Percentiles rank a stretch among this genome's conserved stretches.
phyloP scores from a whole-genome alignment of 1,139 yeast species.

The Pneumocystis murina region DNA sequence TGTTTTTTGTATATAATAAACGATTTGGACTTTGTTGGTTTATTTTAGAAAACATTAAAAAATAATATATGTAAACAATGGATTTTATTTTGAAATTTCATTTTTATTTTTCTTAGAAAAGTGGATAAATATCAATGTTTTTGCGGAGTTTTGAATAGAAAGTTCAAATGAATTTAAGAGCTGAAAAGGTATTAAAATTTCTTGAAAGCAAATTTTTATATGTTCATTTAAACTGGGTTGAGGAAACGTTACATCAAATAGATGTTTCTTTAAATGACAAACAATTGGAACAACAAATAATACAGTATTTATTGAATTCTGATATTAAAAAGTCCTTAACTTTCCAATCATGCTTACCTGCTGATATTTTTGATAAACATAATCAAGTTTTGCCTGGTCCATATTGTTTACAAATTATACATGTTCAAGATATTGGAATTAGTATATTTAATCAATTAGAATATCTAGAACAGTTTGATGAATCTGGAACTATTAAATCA shows the following conservation, averaged over 20 bases:
- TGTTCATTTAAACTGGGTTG: background rate
- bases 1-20: background rate
- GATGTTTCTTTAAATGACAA: background rate
- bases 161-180: background rate
- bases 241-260: background rate
- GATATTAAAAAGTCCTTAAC: background rate
- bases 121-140: background rate
- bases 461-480: background rate
- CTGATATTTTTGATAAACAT: background rate
- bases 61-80: background rate
- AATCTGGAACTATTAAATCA: background rate
- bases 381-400: background rate
- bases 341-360: background rate
- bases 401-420: background rate
- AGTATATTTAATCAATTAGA: background rate
- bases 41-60: background rate
- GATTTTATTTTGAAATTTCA: background rate
- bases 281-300: background rate
- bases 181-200: background rate
- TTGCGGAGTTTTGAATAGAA: background rate
- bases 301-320: background rate
- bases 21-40: background rate
- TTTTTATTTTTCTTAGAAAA: background rate
- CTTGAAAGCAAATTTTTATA: background rate
- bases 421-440: background rate